Evolutionary conservation across 257 asterid genomes (phyloP).

Genomic region (Solanum chiquidenum): DNA sequence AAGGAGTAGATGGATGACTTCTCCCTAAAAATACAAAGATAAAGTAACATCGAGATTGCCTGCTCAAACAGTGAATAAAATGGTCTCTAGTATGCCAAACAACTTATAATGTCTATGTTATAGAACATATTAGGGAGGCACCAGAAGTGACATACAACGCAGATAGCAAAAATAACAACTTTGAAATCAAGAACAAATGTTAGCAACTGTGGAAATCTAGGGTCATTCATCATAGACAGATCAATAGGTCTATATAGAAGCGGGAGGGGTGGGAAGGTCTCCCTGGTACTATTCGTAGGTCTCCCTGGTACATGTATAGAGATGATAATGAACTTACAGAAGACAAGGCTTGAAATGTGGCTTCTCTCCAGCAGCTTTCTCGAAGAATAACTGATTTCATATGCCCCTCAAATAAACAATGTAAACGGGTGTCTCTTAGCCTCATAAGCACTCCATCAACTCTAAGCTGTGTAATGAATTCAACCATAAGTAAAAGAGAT

Average conservation of each 20-base stretch:
- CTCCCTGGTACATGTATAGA: background rate
- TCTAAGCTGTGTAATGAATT: constrained; percentile 53
- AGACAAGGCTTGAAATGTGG: constrained; percentile 54
- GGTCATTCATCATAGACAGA: background rate
- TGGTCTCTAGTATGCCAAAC: background rate
- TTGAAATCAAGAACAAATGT: background rate
- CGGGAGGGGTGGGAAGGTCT: background rate
- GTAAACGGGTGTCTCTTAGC: constrained; percentile 94
- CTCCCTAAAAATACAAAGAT: background rate
- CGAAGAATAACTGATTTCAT: constrained; percentile 57
- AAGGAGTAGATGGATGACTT: background rate
- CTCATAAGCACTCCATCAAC: constrained; percentile 98
- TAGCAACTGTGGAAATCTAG: background rate
- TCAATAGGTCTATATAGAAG: background rate
- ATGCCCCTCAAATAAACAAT: constrained; percentile 51
- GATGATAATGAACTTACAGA: constrained; percentile 35
- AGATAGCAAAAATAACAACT: background rate
- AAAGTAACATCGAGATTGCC: background rate
- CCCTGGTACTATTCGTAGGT: background rate
- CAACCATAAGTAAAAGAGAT: background rate
- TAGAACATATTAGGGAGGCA: background rate
- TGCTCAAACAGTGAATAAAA: background rate
- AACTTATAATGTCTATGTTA: background rate
- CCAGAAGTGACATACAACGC: background rate
- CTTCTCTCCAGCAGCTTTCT: constrained; percentile 91